A percentile compares a stretch with the other conserved stretches of the same genome.
These are phyloP conservation scores for Microbotryum intermedium DNA, from an alignment of 1,284 basidiomycete genomes.

Conservation along the genomic window DNA sequence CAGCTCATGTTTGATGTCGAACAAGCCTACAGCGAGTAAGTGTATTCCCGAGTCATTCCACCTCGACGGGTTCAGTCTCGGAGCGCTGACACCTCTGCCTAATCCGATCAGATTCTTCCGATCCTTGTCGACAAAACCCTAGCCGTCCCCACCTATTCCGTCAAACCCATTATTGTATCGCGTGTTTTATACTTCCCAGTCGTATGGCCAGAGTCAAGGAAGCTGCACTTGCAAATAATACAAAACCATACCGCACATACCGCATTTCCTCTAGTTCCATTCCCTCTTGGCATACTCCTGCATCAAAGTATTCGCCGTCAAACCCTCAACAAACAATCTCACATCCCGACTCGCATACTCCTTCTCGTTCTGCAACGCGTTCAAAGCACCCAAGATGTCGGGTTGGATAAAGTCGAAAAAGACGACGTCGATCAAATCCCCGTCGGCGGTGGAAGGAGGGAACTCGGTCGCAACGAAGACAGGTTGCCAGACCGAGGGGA, in stretches of 20 bases:
- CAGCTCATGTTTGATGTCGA: constrained; percentile 95
- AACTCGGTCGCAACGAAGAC: constrained; percentile 30
- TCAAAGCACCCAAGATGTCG: constrained; percentile 28
- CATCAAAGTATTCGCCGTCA: constrained; percentile 28
- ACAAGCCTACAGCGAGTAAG: constrained; percentile 92
- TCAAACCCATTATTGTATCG: too few species aligned
- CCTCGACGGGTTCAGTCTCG: too few species aligned
- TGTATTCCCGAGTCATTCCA: constrained; percentile 54
- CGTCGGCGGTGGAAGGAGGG: neutral
- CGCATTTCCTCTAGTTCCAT: constrained; percentile 15
- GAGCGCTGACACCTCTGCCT: neutral
- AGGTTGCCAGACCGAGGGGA: constrained; percentile 30
- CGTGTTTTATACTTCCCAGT: too few species aligned
- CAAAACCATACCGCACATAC: too few species aligned
- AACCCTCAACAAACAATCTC: constrained; percentile 4
- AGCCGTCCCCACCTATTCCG: too few species aligned
- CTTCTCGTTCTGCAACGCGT: constrained; percentile 11
- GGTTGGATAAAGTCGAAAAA: constrained; percentile 34
- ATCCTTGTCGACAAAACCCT: constrained; percentile 10
- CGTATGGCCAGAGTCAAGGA: too few species aligned
- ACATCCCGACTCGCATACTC: constrained; percentile 21
- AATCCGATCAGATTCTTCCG: constrained; percentile 24
- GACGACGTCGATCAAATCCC: constrained; percentile 26
- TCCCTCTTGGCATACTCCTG: constrained; percentile 21
- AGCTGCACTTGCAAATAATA: too few species aligned